phyloP scores from a whole-genome alignment of 2,329 filamentous ascomycete genomes.

The Celoporthe dispersa region DNA sequence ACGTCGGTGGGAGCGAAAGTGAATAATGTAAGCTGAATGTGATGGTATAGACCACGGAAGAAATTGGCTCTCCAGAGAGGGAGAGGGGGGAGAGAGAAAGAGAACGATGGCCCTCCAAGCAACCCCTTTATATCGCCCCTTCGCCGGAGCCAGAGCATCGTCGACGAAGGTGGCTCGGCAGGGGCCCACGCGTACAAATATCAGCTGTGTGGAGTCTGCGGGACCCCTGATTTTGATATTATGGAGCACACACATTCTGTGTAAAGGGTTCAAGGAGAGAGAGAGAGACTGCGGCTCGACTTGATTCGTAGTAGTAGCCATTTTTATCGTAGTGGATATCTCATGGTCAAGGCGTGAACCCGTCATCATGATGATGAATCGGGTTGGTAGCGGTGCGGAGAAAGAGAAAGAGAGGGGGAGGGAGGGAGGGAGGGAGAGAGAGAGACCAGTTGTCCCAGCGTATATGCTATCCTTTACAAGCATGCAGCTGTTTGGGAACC shows the following conservation, averaged over 20 bases:
- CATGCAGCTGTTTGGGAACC: not conserved
- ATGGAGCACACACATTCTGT: slow-evolving; percentile 12
- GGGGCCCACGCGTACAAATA: slow-evolving; percentile 20
- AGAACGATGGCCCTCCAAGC: not conserved
- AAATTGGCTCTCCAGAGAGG: not conserved
- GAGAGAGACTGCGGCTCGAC: not conserved
- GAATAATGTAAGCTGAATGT: not conserved
- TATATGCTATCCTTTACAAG: not conserved
- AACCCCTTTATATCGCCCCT: slow-evolving; percentile 14
- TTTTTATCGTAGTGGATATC: not conserved
- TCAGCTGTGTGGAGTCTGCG: slow-evolving; percentile 11
- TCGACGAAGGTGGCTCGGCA: slow-evolving; percentile 1
- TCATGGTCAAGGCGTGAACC: not conserved
- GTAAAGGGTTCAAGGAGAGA: not conserved
- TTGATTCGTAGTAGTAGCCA: not conserved
- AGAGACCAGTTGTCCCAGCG: not conserved
- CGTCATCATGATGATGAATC: not conserved
- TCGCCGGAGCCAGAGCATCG: not conserved
- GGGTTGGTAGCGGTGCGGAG: not conserved
- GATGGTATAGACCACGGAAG: not conserved
- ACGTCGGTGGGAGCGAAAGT: not conserved
- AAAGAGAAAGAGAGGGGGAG: not conserved
- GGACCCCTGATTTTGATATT: slow-evolving; percentile 17
- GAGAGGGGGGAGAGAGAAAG: not conserved
- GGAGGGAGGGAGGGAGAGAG: no score